phyloP scores from a whole-genome alignment of 2,329 filamentous ascomycete species.

The Alternaria dauci region DNA sequence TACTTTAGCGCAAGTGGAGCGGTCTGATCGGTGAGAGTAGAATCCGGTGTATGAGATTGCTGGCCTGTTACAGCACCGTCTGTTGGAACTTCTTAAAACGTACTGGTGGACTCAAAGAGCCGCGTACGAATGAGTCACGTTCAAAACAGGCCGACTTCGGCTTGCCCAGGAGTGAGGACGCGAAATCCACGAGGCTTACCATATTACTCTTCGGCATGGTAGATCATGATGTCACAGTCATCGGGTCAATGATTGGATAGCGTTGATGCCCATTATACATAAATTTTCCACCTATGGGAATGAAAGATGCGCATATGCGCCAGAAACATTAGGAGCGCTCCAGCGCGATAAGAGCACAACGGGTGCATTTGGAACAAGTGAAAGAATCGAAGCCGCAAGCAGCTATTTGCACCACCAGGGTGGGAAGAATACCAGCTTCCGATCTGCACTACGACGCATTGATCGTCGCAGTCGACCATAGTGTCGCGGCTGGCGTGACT shows the following conservation, averaged over 20 bases:
- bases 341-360: background rate
- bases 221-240: background rate
- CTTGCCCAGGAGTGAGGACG: background rate
- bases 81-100: background rate
- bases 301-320: background rate
- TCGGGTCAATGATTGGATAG: too few relatives aligned
- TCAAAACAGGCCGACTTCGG: background rate
- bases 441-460: constrained; percentile 16
- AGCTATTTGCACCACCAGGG: background rate
- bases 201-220: background rate
- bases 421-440: constrained; percentile 3
- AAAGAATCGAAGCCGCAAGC: constrained; percentile 8
- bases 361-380: background rate
- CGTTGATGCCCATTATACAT: background rate
- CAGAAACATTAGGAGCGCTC: background rate
- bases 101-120: background rate
- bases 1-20: background rate
- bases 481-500: background rate
- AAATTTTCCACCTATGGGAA: background rate
- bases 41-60: too few relatives aligned
- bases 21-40: too few relatives aligned
- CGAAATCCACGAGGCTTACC: too few relatives aligned
- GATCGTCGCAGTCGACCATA: background rate
- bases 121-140: background rate
- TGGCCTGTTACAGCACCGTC: background rate